Conservation (phyloP, 139 green algal species). For the Pseudopediastrum boryanum region DNA sequence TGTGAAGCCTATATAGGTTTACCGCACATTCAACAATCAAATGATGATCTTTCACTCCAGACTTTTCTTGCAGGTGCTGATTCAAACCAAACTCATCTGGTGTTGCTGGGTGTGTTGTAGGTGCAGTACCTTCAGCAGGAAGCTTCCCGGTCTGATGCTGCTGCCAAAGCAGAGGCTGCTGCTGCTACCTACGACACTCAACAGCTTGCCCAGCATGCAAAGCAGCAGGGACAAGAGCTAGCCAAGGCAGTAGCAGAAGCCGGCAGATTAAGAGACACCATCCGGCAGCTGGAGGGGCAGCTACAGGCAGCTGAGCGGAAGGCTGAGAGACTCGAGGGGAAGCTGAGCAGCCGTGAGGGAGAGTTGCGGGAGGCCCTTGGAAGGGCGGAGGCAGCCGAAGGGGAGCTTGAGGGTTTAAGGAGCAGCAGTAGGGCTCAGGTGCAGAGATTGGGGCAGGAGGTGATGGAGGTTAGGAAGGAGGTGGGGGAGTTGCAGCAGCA, state of each 20-base stretch:
- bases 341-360: neutral
- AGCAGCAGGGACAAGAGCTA: neutral
- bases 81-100: too few species aligned
- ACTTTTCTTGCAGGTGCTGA: too few species aligned
- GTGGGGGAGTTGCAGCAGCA: constrained; percentile 16
- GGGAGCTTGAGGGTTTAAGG: neutral
- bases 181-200: constrained; percentile 17
- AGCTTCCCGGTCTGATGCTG: neutral
- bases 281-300: neutral
- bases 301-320: constrained; percentile 1
- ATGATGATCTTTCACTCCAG: too few species aligned
- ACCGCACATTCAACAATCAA: too few species aligned
- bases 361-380: neutral
- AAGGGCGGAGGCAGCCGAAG: neutral
- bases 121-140: constrained; percentile 22
- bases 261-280: neutral
- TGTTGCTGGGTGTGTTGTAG: constrained; percentile 20
- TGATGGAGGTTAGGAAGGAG: neutral
- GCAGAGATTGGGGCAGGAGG: constrained; percentile 16
- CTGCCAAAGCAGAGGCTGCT: constrained; percentile 22
- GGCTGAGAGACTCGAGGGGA: neutral
- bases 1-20: too few species aligned
- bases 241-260: neutral
- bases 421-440: constrained; percentile 13
- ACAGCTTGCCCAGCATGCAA: constrained; percentile 18